These are phyloP conservation scores for Akanthomyces dipterigenus DNA, from an alignment of 2,329 filamentous ascomycete genomes.

Conservation along the genomic window DNA sequence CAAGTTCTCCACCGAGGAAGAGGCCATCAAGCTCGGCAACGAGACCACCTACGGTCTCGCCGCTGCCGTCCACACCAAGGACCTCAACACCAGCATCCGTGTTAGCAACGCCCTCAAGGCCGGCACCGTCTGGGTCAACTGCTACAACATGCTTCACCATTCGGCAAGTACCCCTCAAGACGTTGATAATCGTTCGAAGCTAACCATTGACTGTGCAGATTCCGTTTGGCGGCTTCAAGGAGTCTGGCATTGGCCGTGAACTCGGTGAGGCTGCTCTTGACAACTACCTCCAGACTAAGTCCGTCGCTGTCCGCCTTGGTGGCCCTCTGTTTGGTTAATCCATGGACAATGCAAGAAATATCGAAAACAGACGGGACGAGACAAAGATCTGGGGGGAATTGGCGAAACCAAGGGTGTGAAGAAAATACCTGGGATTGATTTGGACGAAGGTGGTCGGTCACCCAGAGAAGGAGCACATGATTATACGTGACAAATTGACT, in stretches of 20 bases:
- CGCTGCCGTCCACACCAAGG: slow-evolving; percentile 69
- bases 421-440: not conserved
- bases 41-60: slow-evolving; percentile 70
- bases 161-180: too few species aligned
- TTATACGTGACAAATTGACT: not conserved
- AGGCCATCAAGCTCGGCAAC: slow-evolving; percentile 67
- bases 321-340: slow-evolving; percentile 31
- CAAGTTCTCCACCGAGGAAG: slow-evolving; percentile 75
- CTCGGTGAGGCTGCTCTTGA: slow-evolving; percentile 59
- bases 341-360: not conserved
- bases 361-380: not conserved
- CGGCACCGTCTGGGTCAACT: slow-evolving; percentile 51
- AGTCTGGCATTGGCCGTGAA: slow-evolving; percentile 72
- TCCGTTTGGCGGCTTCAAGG: slow-evolving; percentile 70
- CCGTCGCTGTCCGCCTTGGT: slow-evolving; percentile 49
- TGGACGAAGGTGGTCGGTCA: not conserved
- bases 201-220: slow-evolving; percentile 34
- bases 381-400: not conserved
- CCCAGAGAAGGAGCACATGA: not conserved
- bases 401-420: not conserved
- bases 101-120: slow-evolving; percentile 67
- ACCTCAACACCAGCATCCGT: slow-evolving; percentile 71
- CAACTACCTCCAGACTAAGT: slow-evolving; percentile 65
- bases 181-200: too few species aligned
- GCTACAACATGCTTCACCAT: slow-evolving; percentile 65